Evolutionary conservation across 2,329 filamentous ascomycete genomes (phyloP).

Genomic region (Decorospora gaudefroyi): DNA sequence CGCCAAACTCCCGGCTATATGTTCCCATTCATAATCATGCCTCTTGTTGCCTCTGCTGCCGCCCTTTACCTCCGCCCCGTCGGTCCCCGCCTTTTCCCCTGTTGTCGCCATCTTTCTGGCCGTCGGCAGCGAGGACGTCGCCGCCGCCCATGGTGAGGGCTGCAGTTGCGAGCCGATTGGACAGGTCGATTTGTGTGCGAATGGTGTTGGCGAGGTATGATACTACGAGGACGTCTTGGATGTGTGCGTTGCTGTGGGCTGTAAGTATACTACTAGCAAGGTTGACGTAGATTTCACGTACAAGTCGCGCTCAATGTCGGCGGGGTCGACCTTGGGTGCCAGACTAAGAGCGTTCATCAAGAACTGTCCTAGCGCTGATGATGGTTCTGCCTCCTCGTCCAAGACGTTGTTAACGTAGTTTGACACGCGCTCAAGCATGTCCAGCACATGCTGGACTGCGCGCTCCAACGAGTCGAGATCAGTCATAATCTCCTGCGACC

Average conservation of each 20-base stretch:
- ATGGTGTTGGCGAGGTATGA: constrained; percentile 99
- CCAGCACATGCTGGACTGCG: constrained; percentile 83
- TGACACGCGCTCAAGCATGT: constrained; percentile 86
- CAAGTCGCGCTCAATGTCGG: constrained; percentile 94
- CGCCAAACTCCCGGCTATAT: constrained; percentile 27
- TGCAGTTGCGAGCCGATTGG: constrained; percentile 81
- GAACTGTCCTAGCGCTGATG: constrained; percentile 90
- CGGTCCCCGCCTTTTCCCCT: constrained; percentile 40
- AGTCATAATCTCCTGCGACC: constrained; percentile 73
- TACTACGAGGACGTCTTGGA: constrained; percentile 97
- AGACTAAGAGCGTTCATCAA: constrained; percentile 91
- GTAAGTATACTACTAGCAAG: constrained; percentile 34
- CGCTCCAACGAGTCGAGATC: constrained; percentile 89
- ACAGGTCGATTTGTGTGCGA: constrained; percentile 97
- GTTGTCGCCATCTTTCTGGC: constrained; percentile 42
- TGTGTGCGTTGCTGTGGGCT: constrained; percentile 82
- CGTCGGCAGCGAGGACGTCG: constrained; percentile 45
- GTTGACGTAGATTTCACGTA: constrained; percentile 49
- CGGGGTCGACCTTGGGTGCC: constrained; percentile 89
- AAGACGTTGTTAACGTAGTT: constrained; percentile 92
- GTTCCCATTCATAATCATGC: constrained; percentile 32
- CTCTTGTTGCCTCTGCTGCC: constrained; percentile 42
- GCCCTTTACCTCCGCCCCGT: constrained; percentile 39
- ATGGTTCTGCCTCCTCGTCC: constrained; percentile 89
- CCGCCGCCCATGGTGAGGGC: constrained; percentile 55